Evolutionary conservation across 1,284 basidiomycete species (phyloP), one percentile per base, ranked within the genome.

Genomic region (Puccinia polysora): DNA sequence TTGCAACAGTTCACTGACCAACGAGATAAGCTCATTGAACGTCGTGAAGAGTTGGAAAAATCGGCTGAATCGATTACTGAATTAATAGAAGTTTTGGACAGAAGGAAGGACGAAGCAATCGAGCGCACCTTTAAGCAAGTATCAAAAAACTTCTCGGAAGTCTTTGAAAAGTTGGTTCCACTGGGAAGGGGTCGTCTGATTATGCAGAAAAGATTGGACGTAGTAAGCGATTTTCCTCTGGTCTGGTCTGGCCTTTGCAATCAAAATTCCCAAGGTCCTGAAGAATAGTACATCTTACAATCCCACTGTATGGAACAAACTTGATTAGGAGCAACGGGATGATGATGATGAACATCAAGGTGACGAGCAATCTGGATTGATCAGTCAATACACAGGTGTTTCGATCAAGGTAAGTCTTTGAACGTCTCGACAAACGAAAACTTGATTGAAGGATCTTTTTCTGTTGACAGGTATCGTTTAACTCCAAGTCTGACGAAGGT

Each of bases 81-180:
- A 77, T 85, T 99, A n/a, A 92, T 99, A 45, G 86, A 91, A 73
- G 90, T 91, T 4, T 85, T 99, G 12, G 96, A 99, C 80, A 90
- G 94, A 80, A 85, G 94, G 74, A 99, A 98, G 80, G 95, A 97
- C 78, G 96, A 97, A 80, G 95, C 96, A 2, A 97, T 99, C 75
- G 92, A 97, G 81, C 84, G 93, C 40, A 98, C 95, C 0, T 98
- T 97, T 82, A 96, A 95, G 82, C 93, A 97, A 79, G 96, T 98
- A 1, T 91, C 91, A 18, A 91, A 86, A 76, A 93, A 97, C 81
- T 99, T 98, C 80, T 90, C 91, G 77, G 91, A 97, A 75, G 93
- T 98, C 12, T 98, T 99, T 79, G 93, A 94, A 81, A 89, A 88
- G 80, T 84, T 99, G n/a, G 96, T 98, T 0, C 95, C 96, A 2